These are phyloP conservation scores for Aulographum hederae DNA, from an alignment of 2,329 filamentous ascomycete species.

Conservation along the genomic window DNA sequence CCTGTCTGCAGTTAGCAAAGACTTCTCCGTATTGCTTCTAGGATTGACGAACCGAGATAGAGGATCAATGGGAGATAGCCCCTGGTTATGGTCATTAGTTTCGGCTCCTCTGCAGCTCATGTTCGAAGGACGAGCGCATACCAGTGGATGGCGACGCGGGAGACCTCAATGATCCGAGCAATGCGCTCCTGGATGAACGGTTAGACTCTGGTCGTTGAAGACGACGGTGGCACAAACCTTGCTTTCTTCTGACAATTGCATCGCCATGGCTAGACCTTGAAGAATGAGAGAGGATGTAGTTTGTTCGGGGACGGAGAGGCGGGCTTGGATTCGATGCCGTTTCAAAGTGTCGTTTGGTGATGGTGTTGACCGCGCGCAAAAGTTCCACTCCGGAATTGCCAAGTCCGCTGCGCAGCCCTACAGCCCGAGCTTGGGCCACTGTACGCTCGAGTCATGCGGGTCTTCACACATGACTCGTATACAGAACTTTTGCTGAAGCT, in stretches of 20 bases:
- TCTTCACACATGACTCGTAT: too few species aligned
- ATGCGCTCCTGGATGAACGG: slow-evolving; percentile 64
- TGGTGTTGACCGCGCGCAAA: too few species aligned
- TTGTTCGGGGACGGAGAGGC: background rate
- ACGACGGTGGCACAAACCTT: slow-evolving; percentile 42
- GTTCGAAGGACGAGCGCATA: slow-evolving; percentile 26
- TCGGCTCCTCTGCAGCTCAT: too few species aligned
- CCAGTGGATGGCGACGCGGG: slow-evolving; percentile 91
- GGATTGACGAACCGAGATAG: slow-evolving; percentile 77
- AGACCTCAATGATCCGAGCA: slow-evolving; percentile 87
- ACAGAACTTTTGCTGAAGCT: too few species aligned
- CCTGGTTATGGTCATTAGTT: too few species aligned
- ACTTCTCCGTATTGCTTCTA: too few species aligned
- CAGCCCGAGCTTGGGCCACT: too few species aligned
- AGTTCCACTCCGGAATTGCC: too few species aligned
- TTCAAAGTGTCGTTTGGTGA: background rate
- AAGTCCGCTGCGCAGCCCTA: too few species aligned
- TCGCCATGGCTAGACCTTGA: slow-evolving; percentile 1
- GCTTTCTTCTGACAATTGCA: slow-evolving; percentile 73
- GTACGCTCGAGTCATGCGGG: too few species aligned
- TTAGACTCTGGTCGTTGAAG: slow-evolving; percentile 9
- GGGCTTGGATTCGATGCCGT: background rate
- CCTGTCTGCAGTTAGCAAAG: too few species aligned
- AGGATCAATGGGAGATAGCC: slow-evolving; percentile 93
- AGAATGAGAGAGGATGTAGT: slow-evolving; percentile 1